Percentiles rank a stretch among this genome's conserved stretches.
These are phyloP conservation scores for Chlorociboria aeruginascens DNA, from an alignment of 495 filamentous ascomycete species.

Conservation along the genomic window DNA sequence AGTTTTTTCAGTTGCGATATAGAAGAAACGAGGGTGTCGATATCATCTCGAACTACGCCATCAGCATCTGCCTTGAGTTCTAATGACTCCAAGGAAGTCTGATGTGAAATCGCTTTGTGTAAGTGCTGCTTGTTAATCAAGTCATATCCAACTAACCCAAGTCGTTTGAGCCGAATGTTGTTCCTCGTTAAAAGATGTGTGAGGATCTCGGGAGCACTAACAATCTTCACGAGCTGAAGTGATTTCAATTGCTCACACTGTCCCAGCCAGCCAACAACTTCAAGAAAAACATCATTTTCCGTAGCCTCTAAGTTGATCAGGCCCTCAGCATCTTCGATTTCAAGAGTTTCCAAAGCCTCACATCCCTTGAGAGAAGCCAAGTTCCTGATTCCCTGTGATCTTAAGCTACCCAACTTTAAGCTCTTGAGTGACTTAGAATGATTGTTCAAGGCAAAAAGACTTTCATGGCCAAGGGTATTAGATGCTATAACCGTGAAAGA, in stretches of 20 bases:
- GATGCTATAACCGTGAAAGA: constrained; percentile 45
- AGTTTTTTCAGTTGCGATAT: constrained; percentile 34
- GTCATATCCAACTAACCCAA: constrained; percentile 35
- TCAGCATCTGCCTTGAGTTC: constrained; percentile 38
- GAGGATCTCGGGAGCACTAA: constrained; percentile 37
- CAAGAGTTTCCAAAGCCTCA: constrained; percentile 37
- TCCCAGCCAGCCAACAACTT: constrained; percentile 41
- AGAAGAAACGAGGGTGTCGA: constrained; percentile 35
- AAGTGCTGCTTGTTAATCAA: constrained; percentile 33
- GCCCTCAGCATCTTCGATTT: constrained; percentile 33
- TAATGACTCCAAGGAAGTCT: constrained; percentile 33
- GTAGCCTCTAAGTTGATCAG: constrained; percentile 28
- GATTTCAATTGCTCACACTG: constrained; percentile 40
- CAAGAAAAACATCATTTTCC: constrained; percentile 35
- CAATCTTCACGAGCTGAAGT: constrained; percentile 38
- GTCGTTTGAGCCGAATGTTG: constrained; percentile 32
- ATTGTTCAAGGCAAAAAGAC: constrained; percentile 42
- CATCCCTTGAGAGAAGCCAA: constrained; percentile 38
- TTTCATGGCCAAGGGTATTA: constrained; percentile 37
- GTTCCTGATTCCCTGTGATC: constrained; percentile 30
- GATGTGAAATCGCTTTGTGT: constrained; percentile 38
- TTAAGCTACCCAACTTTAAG: constrained; percentile 41
- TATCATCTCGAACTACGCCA: constrained; percentile 30
- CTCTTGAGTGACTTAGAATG: constrained; percentile 45
- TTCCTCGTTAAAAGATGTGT: constrained; percentile 33